phyloP scores from a whole-genome alignment of 768 basidiomycete genomes.

The Lactarius quietus region DNA sequence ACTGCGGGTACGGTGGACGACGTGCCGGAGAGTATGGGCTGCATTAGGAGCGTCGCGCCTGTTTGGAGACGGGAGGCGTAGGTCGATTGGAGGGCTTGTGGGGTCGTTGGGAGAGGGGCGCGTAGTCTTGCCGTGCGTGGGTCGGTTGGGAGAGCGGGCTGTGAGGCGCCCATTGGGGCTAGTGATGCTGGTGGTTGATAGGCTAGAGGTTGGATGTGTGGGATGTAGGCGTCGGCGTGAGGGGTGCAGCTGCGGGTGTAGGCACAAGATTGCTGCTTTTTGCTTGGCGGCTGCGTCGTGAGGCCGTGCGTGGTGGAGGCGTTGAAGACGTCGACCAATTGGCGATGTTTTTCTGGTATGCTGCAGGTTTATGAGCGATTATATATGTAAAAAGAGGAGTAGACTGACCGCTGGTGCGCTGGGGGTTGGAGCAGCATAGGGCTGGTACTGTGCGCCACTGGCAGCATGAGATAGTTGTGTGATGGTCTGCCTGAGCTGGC shows the following conservation, averaged over 20 bases:
- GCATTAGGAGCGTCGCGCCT: slow-evolving; percentile 85
- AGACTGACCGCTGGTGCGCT: slow-evolving; percentile 25
- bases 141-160: slow-evolving; percentile 43
- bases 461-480: slow-evolving; percentile 45
- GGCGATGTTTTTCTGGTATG: slow-evolving; percentile 66
- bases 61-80: slow-evolving; percentile 91
- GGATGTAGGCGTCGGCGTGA: slow-evolving; percentile 33
- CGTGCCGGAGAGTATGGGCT: slow-evolving; percentile 61
- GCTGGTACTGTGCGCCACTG: slow-evolving; percentile 34
- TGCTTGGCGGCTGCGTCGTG: slow-evolving; percentile 37
- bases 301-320: slow-evolving; percentile 49
- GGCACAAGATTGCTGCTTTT: slow-evolving; percentile 44
- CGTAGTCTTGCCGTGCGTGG: slow-evolving; percentile 11
- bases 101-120: slow-evolving; percentile 45
- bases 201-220: slow-evolving; percentile 33
- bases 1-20: slow-evolving; percentile 34
- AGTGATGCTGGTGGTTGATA: slow-evolving; percentile 32
- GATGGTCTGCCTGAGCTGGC: slow-evolving; percentile 61
- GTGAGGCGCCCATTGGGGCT: slow-evolving; percentile 31
- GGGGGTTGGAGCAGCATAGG: slow-evolving; percentile 34
- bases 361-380: slow-evolving; percentile 31
- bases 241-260: slow-evolving; percentile 22
- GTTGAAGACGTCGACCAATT: slow-evolving; percentile 63
- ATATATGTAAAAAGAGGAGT: not conserved
- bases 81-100: slow-evolving; percentile 75